These are phyloP conservation scores for Pseudohalonectria lignicola DNA, from an alignment of 2,329 filamentous ascomycete genomes.

Conservation along the genomic window DNA sequence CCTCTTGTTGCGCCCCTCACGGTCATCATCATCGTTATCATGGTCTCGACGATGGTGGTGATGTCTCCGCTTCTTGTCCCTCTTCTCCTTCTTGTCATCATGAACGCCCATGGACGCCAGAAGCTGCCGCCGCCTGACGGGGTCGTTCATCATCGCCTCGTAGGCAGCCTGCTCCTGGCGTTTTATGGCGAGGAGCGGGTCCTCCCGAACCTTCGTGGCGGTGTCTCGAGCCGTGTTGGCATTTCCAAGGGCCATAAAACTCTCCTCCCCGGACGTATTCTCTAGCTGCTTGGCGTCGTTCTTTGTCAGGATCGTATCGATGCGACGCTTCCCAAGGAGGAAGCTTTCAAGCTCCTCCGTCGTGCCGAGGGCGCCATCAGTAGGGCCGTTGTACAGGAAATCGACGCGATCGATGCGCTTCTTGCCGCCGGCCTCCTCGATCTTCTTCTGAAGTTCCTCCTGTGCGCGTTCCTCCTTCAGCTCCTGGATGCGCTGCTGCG, in stretches of 20 bases:
- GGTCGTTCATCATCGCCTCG: constrained; percentile 70
- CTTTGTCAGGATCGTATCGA: constrained; percentile 72
- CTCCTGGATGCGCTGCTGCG: constrained; percentile 84
- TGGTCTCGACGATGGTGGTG: constrained; percentile 32
- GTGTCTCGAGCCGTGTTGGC: constrained; percentile 71
- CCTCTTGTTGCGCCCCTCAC: constrained; percentile 2
- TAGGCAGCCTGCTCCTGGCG: constrained; percentile 78
- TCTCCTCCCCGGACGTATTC: constrained; percentile 55
- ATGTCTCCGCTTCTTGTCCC: constrained; percentile 21
- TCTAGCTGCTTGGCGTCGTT: constrained; percentile 71
- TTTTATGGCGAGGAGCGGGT: constrained; percentile 89
- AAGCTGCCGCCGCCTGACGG: constrained; percentile 54
- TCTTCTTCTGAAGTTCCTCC: constrained; percentile 81
- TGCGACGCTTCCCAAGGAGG: constrained; percentile 80
- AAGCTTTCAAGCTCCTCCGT: constrained; percentile 91
- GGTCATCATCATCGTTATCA: constrained; percentile 18
- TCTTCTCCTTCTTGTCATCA: constrained; percentile 27
- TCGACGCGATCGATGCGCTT: constrained; percentile 78
- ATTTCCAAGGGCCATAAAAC: constrained; percentile 50
- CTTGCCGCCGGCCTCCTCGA: constrained; percentile 77
- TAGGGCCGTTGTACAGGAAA: constrained; percentile 95
- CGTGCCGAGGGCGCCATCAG: constrained; percentile 61
- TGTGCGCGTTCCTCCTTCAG: constrained; percentile 87
- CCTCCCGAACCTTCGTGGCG: constrained; percentile 76
- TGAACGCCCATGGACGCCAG: constrained; percentile 51